Base-by-base conservation (phyloP, 2,329 filamentous ascomycete species). In the Aspergillus novoparasiticus region DNA sequence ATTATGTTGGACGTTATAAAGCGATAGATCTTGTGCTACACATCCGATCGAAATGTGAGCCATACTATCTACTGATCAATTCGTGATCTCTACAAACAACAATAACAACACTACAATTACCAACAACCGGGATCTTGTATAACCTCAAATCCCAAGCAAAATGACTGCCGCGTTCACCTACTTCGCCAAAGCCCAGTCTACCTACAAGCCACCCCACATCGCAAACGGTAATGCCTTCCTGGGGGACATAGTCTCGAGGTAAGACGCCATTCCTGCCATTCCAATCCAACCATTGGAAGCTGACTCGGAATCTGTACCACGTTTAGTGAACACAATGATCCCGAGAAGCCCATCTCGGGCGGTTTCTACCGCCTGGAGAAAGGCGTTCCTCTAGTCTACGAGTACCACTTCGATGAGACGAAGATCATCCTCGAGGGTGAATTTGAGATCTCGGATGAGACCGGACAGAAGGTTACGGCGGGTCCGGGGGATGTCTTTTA, bases 361-460 rank as follows among this genome's bases (percentile, higher is more conserved):
- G 89, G 89, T 26, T 85, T 91, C 73, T 91, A 90, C 80, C 84
- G 88, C 14, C 81, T 91, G 12, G 87, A 90, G 70, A 88, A 89
- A 68, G 88, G 89, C 69, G 87, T 87, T 4, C 86, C 87, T 1
- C 82, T 91, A 21, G 86, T 87, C 10, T 91, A 91, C 79, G 86
- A 84, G 36, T 91, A 91, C 77, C 87, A 82, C 46, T 91, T 90
- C 76, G 85, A 91, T 71, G 89, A 91, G 80, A 89, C 90, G 86
- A 91, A 91, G 81, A 89, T 91, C 72, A 88, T 91, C 66, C 77
- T 91, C 11, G 88, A 90, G 69, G 89, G 89, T 16, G 82, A 85
- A 68, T 90, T 88, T 71, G 84, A 87, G 65, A 89, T 91, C 70
- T 81, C 80, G 34, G 89, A 90, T 67, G 85, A 85, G 73, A 86